These are phyloP conservation scores for Alisma plantagoaquatica DNA, from an alignment of 106 monocot genomes.

Conservation along the genomic window DNA sequence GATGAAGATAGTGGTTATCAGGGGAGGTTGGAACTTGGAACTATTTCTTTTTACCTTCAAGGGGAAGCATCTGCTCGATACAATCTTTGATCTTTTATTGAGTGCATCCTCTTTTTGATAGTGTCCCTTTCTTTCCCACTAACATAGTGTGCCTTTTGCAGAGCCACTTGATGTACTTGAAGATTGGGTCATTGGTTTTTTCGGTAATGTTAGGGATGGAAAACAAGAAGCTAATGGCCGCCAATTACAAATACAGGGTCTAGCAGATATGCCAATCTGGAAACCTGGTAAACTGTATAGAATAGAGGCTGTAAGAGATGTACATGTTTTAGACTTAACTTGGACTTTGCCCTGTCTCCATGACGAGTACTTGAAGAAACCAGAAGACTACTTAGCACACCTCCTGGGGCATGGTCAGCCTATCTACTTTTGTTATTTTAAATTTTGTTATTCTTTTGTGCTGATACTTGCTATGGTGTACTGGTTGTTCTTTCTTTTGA, in stretches of 20 bases:
- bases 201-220: slow-evolving; percentile 57
- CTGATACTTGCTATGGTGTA: background rate
- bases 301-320: slow-evolving; percentile 90
- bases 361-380: slow-evolving; percentile 90
- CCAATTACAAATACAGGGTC: slow-evolving; percentile 12
- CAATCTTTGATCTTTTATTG: slow-evolving; percentile 7
- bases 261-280: slow-evolving; percentile 52
- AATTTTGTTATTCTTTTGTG: background rate
- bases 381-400: slow-evolving; percentile 89
- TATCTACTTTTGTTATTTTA: slow-evolving; percentile 1
- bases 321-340: slow-evolving; percentile 65
- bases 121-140: too few relatives aligned
- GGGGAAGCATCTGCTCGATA: too few relatives aligned
- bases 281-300: slow-evolving; percentile 66
- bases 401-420: slow-evolving; percentile 82
- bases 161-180: slow-evolving; percentile 79
- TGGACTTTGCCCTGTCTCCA: slow-evolving; percentile 90
- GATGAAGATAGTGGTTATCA: slow-evolving; percentile 94
- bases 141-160: too few relatives aligned
- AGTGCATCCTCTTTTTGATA: too few relatives aligned
- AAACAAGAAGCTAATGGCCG: background rate
- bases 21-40: slow-evolving; percentile 59
- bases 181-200: slow-evolving; percentile 79
- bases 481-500: too few relatives aligned
- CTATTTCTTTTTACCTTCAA: too few relatives aligned